These are phyloP conservation scores for Thermochaetoides thermophila DNA, from an alignment of 495 filamentous ascomycete genomes.

Conservation along the genomic window DNA sequence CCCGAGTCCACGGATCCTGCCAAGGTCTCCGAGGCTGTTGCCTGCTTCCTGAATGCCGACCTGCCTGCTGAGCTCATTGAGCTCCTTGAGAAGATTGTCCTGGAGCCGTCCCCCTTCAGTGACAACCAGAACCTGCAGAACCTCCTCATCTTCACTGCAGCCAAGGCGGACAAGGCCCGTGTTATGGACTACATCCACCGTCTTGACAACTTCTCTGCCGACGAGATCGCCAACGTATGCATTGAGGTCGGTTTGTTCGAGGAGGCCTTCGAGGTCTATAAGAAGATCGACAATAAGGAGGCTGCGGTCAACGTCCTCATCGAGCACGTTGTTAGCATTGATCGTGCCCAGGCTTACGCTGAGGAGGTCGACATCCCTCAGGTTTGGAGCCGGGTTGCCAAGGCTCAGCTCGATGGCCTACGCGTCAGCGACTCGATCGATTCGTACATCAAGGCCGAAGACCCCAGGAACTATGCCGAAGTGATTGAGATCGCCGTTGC, in stretches of 20 bases:
- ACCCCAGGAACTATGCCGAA: slow-evolving; percentile 85
- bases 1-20: slow-evolving; percentile 88
- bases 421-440: slow-evolving; percentile 87
- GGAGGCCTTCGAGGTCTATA: slow-evolving; percentile 97
- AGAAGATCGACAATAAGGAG: slow-evolving; percentile 83
- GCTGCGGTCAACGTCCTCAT: slow-evolving; percentile 85
- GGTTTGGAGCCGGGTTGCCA: slow-evolving; percentile 98
- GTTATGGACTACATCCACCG: slow-evolving; percentile 96
- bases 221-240: slow-evolving; percentile 86
- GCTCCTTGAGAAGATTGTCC: slow-evolving; percentile 95
- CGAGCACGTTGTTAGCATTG: slow-evolving; percentile 95
- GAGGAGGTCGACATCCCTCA: slow-evolving; percentile 90
- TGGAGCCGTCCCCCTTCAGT: slow-evolving; percentile 93
- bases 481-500: slow-evolving; percentile 94
- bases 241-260: slow-evolving; percentile 89
- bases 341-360: slow-evolving; percentile 90
- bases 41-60: slow-evolving; percentile 79
- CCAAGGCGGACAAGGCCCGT: slow-evolving; percentile 88
- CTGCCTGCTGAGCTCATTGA: slow-evolving; percentile 92
- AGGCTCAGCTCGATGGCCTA: slow-evolving; percentile 93
- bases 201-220: slow-evolving; percentile 73
- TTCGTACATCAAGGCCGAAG: slow-evolving; percentile 89
- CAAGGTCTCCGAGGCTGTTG: slow-evolving; percentile 88
- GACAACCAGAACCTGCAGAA: slow-evolving; percentile 96
- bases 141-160: slow-evolving; percentile 88